Conservation (phyloP, 169 alveolate genomes). For the Plasmodium gallinaceum region DNA sequence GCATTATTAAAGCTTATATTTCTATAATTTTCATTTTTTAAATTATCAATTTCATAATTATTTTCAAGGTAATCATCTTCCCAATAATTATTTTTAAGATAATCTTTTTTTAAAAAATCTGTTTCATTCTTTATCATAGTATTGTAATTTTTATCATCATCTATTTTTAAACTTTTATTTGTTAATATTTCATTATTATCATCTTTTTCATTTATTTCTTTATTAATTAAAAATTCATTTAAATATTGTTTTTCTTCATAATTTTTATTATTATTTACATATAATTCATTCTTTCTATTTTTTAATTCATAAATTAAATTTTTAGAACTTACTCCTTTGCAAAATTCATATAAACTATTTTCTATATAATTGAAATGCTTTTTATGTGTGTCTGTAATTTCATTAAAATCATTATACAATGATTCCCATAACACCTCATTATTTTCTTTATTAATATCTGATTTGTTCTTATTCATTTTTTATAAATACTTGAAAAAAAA, state of each 20-base stretch:
- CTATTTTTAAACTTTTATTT: background rate
- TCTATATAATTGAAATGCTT: slow-evolving; percentile 54
- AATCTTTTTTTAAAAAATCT: slow-evolving; percentile 15
- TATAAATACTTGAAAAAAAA: background rate
- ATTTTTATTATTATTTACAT: background rate
- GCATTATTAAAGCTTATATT: slow-evolving; percentile 22
- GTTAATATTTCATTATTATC: background rate
- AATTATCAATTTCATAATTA: slow-evolving; percentile 23
- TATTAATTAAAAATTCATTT: background rate
- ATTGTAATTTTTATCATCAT: background rate
- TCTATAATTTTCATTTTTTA: slow-evolving; percentile 33
- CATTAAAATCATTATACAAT: slow-evolving; percentile 63
- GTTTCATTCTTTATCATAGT: background rate
- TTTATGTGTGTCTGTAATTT: slow-evolving; percentile 58
- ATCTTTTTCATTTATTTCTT: too few species aligned
- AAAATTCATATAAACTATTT: slow-evolving; percentile 56
- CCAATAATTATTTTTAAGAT: slow-evolving; percentile 18
- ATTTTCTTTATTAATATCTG: background rate
- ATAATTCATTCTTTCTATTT: background rate
- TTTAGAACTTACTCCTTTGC: slow-evolving; percentile 55
- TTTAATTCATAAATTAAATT: slow-evolving; percentile 29
- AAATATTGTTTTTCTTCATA: background rate
- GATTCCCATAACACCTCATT: slow-evolving; percentile 67
- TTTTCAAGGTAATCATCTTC: background rate
- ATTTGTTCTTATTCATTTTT: slow-evolving; percentile 13